Evolutionary conservation across 768 basidiomycete species (phyloP), one percentile per base, ranked within the genome.

Genomic region (Calocybe cyanea): DNA sequence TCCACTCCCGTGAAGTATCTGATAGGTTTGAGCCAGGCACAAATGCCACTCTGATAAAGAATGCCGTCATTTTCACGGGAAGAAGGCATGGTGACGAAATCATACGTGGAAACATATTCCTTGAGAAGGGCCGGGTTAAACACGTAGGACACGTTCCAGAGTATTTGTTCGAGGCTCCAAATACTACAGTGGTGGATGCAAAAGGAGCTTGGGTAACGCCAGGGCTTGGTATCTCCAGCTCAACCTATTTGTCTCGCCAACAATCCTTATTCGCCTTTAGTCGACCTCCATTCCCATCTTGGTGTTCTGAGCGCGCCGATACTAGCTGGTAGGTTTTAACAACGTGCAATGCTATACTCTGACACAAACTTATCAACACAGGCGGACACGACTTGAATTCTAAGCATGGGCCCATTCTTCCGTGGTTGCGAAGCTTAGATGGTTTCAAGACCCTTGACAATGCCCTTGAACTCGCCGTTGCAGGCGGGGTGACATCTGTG

Each of bases 401-500:
- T 8, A 51, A 49, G 8, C 76, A 87, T 41, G 85, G 84, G 0
- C 77, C 87, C 3, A 72, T 87, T 46, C 55, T 81, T 25, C 90
- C 91, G 1, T 89, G 84, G 81, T 69, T 97, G 20, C 75, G 91
- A 38, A 85, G 79, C 46, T 71, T 92, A 31, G 93, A 97, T 60
- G 90, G 78, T 0, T 75, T 96, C 55, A 86, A 94, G 60, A 92
- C 88, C 0, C 87, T 92, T 49, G 92, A 94, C 57, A 80, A 83
- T 32, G 73, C 83, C 1, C 84, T 83, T 60, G 70, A 71, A 45
- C 71, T 90, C 13, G 78, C 87, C 2, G 83, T 92, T 43, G 77
- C 93, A 2, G 92, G 92, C 9, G 94, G 94, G 11, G 84, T 95
- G 25, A 95, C 94, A 0, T 85, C 91, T 2, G 82, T 78, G 13